Evolutionary conservation across 164 flowering plant genomes (phyloP), one percentile per base, ranked within the genome.

Genomic region (Houttuynia cordata): DNA sequence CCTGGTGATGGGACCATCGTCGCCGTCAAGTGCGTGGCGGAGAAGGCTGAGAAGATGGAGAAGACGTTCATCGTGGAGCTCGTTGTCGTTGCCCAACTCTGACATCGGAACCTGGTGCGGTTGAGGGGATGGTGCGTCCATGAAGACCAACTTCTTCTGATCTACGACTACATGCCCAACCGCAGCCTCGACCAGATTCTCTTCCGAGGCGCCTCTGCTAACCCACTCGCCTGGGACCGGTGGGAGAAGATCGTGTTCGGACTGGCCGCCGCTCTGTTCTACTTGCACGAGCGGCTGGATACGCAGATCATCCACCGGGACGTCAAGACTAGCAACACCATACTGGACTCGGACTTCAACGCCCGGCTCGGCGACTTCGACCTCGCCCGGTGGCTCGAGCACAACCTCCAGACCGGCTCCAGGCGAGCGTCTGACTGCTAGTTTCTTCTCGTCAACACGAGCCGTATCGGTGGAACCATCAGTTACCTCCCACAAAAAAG

Each of bases 351-450:
- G 20, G 59, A 77, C 54, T 92, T 69, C 69, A 87, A 89, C 47
- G 96, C 96, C 0, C 58, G 91, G 53, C 86, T 93, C 12, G 98
- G 98, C 0, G 98, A 93, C 65, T 93, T 93, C 59, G 98, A 97
- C n/a, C 60, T 93, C 60, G 97, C 97, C 3, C 61, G 98, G 52
- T 88, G 96, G 97, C 71, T 87, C 0, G 96, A 93, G 60, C 98
- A 93, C 61, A 88, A 82, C 19, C 73, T 83, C 3, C 74, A 80
- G 65, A 4, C 45, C 3, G 12, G 15, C 14, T 70, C 65, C 52
- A 72, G 24, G 4, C 24, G 52, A n/a, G 63, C 21, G 30, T 65
- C 62, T 9, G 70, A 67, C n/a, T 59, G 61, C 60, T 79, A 74
- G 66, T 93, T 93, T 59, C 75, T 88, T 39, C 60, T 93, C 56